phyloP scores from a whole-genome alignment of 768 basidiomycete species.

The Candolleomyces aberdarensis region DNA sequence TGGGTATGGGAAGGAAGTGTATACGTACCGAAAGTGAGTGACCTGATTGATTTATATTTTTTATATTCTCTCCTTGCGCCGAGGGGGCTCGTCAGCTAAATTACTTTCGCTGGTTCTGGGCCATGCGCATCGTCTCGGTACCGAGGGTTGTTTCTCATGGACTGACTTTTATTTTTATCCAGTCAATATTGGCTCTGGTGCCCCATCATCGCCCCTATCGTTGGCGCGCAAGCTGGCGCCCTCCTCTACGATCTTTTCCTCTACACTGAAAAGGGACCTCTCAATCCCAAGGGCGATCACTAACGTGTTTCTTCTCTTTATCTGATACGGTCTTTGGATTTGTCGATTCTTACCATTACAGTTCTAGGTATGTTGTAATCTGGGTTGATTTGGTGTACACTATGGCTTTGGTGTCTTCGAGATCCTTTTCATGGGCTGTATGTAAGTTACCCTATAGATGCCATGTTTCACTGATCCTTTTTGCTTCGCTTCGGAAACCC shows the following conservation, averaged over 20 bases:
- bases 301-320: background rate
- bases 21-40: slow-evolving; percentile 40
- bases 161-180: slow-evolving; percentile 9
- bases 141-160: slow-evolving; percentile 12
- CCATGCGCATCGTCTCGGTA: no score
- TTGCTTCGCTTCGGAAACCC: background rate
- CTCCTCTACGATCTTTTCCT: slow-evolving; percentile 58
- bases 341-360: background rate
- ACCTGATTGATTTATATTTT: background rate
- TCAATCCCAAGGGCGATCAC: background rate
- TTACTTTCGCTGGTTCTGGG: no score
- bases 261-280: slow-evolving; percentile 39
- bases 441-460: background rate
- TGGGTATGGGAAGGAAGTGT: slow-evolving; percentile 61
- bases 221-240: slow-evolving; percentile 53
- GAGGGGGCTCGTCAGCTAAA: no score
- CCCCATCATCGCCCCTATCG: slow-evolving; percentile 55
- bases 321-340: no score
- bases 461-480: background rate
- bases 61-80: background rate
- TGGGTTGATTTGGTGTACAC: background rate
- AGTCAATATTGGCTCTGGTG: slow-evolving; percentile 78
- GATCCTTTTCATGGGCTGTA: background rate
- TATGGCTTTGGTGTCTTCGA: background rate
- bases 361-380: background rate